Conservation (phyloP, 345 rosid species). For the Lepidium didymum region DNA sequence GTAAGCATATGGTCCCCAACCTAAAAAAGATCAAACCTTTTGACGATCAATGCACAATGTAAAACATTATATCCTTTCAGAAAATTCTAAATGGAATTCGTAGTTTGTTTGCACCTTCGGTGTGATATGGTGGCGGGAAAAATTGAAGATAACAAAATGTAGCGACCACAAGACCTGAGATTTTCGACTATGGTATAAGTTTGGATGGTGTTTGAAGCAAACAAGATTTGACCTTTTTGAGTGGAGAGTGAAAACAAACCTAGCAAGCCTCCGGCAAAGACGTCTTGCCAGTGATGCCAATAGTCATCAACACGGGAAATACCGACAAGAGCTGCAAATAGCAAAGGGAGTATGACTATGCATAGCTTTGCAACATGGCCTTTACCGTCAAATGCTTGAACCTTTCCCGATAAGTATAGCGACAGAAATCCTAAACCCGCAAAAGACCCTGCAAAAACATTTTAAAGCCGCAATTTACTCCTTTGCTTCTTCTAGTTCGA, state of each 20-base stretch:
- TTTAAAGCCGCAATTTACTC: background rate
- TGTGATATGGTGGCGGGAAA: constrained; percentile 62
- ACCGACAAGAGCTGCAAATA: constrained; percentile 60
- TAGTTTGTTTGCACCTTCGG: constrained; percentile 34
- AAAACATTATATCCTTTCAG: background rate
- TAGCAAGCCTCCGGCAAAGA: constrained; percentile 71
- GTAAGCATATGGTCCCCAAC: constrained; percentile 73
- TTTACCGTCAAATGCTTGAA: constrained; percentile 54
- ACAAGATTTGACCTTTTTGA: background rate
- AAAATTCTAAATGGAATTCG: background rate
- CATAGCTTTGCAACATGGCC: constrained; percentile 77
- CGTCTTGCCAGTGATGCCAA: constrained; percentile 90
- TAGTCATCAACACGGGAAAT: constrained; percentile 82
- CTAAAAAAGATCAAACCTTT: constrained; percentile 20
- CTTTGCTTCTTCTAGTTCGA: background rate
- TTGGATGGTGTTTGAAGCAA: background rate
- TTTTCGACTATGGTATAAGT: background rate
- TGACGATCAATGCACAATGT: background rate
- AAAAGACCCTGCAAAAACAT: constrained; percentile 50
- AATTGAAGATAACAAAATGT: constrained; percentile 70
- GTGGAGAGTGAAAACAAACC: constrained; percentile 34
- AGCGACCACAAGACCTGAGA: constrained; percentile 47
- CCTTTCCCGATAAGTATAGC: constrained; percentile 61
- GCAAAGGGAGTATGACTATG: constrained; percentile 53
- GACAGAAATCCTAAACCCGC: constrained; percentile 58